Evolutionary conservation across 371 early-diverging fungal species (phyloP).

Genomic region (Mucor ambiguus): DNA sequence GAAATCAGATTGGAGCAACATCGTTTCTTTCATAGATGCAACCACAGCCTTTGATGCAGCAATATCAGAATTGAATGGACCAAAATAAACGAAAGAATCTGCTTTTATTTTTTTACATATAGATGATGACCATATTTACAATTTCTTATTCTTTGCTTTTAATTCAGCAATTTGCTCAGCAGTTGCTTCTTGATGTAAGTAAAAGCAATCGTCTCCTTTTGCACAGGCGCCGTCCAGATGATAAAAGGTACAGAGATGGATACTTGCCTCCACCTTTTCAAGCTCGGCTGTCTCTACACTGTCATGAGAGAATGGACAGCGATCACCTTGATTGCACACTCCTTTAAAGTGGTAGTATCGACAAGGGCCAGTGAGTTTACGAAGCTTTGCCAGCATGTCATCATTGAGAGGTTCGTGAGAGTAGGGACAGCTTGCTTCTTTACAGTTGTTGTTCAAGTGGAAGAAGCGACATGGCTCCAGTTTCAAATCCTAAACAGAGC

Average conservation of each 20-base stretch:
- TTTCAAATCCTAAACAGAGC: conserved; percentile 28
- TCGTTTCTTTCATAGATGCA: no score
- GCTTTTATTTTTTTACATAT: no score
- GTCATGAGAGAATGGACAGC: conserved; percentile 35
- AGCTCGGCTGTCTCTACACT: conserved; percentile 5
- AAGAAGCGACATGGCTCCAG: conserved; percentile 44
- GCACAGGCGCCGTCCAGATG: conserved; percentile 16
- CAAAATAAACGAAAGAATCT: no score
- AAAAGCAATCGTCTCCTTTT: conserved; percentile 31
- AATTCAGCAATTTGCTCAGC: conserved; percentile 1
- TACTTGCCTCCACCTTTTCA: conserved; percentile 12
- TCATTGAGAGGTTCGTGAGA: conserved; percentile 32
- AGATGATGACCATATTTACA: no score
- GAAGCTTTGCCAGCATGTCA: conserved; percentile 13
- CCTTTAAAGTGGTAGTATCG: conserved; percentile 46
- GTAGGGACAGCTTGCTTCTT: conserved; percentile 31
- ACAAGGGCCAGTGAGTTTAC: conserved; percentile 33
- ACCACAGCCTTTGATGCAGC: no score
- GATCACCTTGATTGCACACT: conserved; percentile 34
- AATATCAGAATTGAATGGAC: no score
- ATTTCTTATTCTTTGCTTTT: background rate
- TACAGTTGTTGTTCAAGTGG: conserved; percentile 31
- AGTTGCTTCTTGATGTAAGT: conserved; percentile 17
- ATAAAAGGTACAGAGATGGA: conserved; percentile 23
- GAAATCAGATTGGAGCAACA: no score